Evolutionary conservation across 768 basidiomycete species (phyloP).

Genomic region (Calocybe gangraenosa): DNA sequence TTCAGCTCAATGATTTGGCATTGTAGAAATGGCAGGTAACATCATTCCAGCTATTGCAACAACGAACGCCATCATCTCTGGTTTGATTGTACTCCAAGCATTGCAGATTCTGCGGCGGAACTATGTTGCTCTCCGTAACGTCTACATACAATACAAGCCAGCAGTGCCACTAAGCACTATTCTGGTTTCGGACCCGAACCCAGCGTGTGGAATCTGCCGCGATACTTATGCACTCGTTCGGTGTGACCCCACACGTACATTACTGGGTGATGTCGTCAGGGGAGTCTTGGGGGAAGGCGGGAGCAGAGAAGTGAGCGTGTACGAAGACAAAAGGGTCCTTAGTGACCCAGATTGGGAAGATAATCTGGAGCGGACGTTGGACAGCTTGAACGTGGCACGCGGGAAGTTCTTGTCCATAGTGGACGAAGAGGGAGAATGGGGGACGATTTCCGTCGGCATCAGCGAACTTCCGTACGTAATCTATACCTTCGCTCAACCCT

Average conservation of each 20-base stretch:
- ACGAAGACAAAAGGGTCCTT: slow-evolving; percentile 82
- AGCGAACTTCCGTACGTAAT: slow-evolving; percentile 64
- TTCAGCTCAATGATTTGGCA: background rate
- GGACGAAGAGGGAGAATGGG: slow-evolving; percentile 80
- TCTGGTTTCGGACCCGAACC: slow-evolving; percentile 64
- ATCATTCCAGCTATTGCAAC: slow-evolving; percentile 99
- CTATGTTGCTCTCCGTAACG: slow-evolving; percentile 60
- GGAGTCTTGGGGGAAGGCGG: slow-evolving; percentile 57
- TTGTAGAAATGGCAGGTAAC: slow-evolving; percentile 95
- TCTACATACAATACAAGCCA: slow-evolving; percentile 77
- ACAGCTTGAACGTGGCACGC: slow-evolving; percentile 70
- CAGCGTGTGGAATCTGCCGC: slow-evolving; percentile 78
- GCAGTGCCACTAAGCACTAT: slow-evolving; percentile 73
- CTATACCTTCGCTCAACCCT: slow-evolving; percentile 21
- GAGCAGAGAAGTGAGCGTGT: slow-evolving; percentile 67
- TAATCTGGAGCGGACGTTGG: slow-evolving; percentile 76
- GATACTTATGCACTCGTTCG: slow-evolving; percentile 74
- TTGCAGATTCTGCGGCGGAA: slow-evolving; percentile 74
- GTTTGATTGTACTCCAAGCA: slow-evolving; percentile 90
- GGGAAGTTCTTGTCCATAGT: slow-evolving; percentile 88
- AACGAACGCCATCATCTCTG: slow-evolving; percentile 96
- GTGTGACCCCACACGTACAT: slow-evolving; percentile 69
- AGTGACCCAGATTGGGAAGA: slow-evolving; percentile 95
- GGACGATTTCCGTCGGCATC: slow-evolving; percentile 68
- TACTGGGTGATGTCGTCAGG: slow-evolving; percentile 68